Evolutionary conservation across 129 eudicot genomes (phyloP), one percentile per base, ranked within the genome.

Genomic region (Artemisia tridentata): DNA sequence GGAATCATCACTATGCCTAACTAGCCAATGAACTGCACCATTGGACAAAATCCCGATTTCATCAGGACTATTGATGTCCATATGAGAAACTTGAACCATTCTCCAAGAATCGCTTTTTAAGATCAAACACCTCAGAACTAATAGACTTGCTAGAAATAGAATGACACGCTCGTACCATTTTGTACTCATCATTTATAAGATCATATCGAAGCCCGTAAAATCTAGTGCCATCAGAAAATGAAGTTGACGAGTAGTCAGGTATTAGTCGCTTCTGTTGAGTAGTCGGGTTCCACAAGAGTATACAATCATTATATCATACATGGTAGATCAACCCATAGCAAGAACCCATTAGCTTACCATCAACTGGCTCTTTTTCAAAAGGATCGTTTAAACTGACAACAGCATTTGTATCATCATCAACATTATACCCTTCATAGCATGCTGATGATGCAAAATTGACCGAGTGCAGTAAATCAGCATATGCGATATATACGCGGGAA

Each of bases 211-310:
- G 73, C 47, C 73, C 73, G 5, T 75, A 75, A 54, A 53, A 75
- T 14, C n/a, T 45, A 67, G 52, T 58, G 11, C 17, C 69, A 6
- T 75, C 48, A 0, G 29, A 50, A 8, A n/a, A 61, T 43, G 74
- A 12, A 3, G 23, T 57, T 67, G 54, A 11, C 41, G n/a, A n/a
- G n/a, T 16, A 43, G 23, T 60, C 74, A 0, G 74, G 74, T 67
- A 68, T 47, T n/a, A 56, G 13, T 9, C 74, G 11, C 11, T 54
- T 49, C 20, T 25, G 20, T 46, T 58, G 67, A 12, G 74, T 76
- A 17, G 69, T 56, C 48, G 80, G 74, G 68, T 76, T 76, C 80
- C 80, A 68, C 43, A 75, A 60, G 60, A 75, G 67, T 21, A 75
- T 75, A 17, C 68, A 49, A 15, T 59, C 68, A 14, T 29, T 1